phyloP scores from a whole-genome alignment of 2,329 filamentous ascomycete species.

The Anthostomella pinea region DNA sequence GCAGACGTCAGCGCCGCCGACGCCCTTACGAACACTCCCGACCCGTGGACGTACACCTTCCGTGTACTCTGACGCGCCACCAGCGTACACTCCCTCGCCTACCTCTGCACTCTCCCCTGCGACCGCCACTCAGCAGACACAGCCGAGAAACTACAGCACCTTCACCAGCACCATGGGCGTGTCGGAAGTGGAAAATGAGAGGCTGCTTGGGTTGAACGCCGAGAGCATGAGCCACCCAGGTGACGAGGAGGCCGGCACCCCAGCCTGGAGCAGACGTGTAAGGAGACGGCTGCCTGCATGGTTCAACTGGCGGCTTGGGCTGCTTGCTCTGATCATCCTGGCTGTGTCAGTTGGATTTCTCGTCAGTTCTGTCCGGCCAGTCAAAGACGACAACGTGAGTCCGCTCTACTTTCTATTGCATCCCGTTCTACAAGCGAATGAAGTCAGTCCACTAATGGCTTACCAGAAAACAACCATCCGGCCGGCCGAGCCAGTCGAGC shows the following conservation, averaged over 20 bases:
- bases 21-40: constrained; percentile 16
- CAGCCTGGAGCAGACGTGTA: constrained; percentile 22
- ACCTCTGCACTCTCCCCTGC: constrained; percentile 13
- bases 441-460: not conserved
- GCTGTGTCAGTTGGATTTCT: constrained; percentile 32
- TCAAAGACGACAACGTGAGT: constrained; percentile 26
- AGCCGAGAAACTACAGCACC: constrained; percentile 41
- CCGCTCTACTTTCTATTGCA: not conserved
- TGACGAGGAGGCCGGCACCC: constrained; percentile 23
- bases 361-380: constrained; percentile 23
- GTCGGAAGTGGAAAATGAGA: constrained; percentile 39
- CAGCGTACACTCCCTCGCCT: constrained; percentile 47
- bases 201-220: constrained; percentile 41
- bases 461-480: constrained; percentile 21
- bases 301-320: constrained; percentile 27
- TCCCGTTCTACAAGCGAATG: not conserved
- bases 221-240: constrained; percentile 45
- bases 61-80: constrained; percentile 42
- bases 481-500: constrained; percentile 14
- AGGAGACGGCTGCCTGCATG: constrained; percentile 28
- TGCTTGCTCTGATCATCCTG: constrained; percentile 30
- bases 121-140: constrained; percentile 9
- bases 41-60: constrained; percentile 23
- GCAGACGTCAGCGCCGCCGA: constrained; percentile 25
- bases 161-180: constrained; percentile 43